Conservation (phyloP, 306 rosid genomes). For the Arachis stenosperma region DNA sequence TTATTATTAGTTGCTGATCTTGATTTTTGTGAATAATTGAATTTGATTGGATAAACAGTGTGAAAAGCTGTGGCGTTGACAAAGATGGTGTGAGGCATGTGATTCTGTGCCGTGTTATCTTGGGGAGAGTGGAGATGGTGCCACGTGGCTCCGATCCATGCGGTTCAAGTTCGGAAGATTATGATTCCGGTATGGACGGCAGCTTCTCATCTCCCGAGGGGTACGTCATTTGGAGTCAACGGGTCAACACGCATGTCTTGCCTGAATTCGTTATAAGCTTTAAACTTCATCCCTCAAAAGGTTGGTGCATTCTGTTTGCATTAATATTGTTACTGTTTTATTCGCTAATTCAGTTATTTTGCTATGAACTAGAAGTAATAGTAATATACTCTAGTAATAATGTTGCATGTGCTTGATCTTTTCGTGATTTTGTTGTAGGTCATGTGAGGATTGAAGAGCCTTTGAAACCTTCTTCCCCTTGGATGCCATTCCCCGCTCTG, state of each 20-base stretch:
- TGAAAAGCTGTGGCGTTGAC: conserved; percentile 53
- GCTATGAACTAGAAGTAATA: neutral
- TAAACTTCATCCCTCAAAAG: conserved; percentile 55
- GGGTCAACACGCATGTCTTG: conserved; percentile 77
- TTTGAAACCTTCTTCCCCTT: conserved; percentile 73
- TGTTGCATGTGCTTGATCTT: conserved; percentile 16
- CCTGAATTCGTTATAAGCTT: conserved; percentile 74
- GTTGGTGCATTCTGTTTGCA: conserved; percentile 21
- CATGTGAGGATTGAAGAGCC: conserved; percentile 42
- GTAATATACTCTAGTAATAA: too few species aligned
- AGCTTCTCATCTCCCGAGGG: conserved; percentile 54
- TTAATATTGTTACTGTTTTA: neutral
- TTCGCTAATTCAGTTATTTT: conserved; percentile 1
- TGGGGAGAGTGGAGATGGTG: conserved; percentile 76
- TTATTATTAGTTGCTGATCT: neutral
- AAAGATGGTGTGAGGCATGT: conserved; percentile 67
- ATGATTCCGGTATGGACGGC: conserved; percentile 84
- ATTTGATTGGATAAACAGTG: conserved; percentile 40
- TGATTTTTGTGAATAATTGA: neutral
- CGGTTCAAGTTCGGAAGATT: conserved; percentile 61
- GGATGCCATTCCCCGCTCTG: conserved; percentile 76
- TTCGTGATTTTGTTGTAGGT: conserved; percentile 43
- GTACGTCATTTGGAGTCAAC: conserved; percentile 67
- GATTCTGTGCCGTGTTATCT: conserved; percentile 74
- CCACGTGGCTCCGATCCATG: conserved; percentile 57